These are phyloP conservation scores for Xylariaceae sp. DNA, from an alignment of 2,329 filamentous ascomycete species.

Conservation along the genomic window DNA sequence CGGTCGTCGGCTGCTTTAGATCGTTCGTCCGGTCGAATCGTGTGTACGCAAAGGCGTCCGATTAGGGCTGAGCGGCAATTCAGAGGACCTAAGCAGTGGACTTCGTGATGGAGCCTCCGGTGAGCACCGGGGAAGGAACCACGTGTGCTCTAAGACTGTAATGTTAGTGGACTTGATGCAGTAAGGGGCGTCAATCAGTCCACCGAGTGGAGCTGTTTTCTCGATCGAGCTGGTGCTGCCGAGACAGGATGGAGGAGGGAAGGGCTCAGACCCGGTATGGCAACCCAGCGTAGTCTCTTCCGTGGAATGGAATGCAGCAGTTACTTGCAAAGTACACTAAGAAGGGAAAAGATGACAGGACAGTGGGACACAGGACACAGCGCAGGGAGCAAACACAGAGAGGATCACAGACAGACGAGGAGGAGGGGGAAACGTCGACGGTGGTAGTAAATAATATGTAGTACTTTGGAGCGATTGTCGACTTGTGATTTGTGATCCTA, in stretches of 20 bases:
- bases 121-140: slow-evolving; percentile 21
- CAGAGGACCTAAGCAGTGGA: slow-evolving; percentile 20
- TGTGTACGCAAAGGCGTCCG: slow-evolving; percentile 19
- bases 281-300: too few relatives aligned
- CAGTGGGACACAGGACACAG: neutral
- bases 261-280: neutral
- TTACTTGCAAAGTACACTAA: neutral
- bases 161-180: slow-evolving; percentile 20
- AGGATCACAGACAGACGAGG: neutral
- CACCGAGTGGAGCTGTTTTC: slow-evolving; percentile 6
- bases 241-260: slow-evolving; percentile 5
- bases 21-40: slow-evolving; percentile 13
- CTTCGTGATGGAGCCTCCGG: slow-evolving; percentile 17
- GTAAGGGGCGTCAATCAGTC: slow-evolving; percentile 11
- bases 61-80: slow-evolving; percentile 19
- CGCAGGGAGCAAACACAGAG: neutral
- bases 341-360: neutral
- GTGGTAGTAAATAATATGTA: too few relatives aligned
- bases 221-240: slow-evolving; percentile 8
- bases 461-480: too few relatives aligned
- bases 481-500: neutral
- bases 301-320: too few relatives aligned
- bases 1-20: slow-evolving; percentile 9
- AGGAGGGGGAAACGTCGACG: neutral
- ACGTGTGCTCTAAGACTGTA: slow-evolving; percentile 16